Base-by-base conservation (phyloP, 495 filamentous ascomycete species). In the Ramalina intermedia region DNA sequence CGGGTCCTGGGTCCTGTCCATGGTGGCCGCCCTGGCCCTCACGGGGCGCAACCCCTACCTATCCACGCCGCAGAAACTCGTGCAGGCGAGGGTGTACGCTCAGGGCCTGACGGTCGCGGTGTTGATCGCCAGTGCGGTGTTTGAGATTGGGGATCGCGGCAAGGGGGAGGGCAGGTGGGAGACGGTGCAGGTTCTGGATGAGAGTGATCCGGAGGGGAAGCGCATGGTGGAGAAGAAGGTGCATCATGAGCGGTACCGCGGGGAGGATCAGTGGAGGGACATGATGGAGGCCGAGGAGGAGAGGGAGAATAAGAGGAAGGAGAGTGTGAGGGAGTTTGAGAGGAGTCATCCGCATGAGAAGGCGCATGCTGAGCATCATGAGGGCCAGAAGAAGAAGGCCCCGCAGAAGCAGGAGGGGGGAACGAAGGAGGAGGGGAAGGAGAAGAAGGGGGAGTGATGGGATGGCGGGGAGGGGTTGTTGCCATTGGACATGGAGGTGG, bases 61-160 rank as follows among this genome's bases (percentile, higher is more conserved):
- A 6, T 77, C 71, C 17, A 76, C 74, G 1, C 63, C 71, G 55
- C 91, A 98, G 76, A 98, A 98, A 72, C 70, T 98, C 23, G 91
- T 98, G 17, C 91, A 98, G 73, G 93, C 93, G 9, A 80, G 91
- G 72, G 82, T 98, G 52, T 96, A 96, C 68, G 91, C 91, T n/a
- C 91, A 98, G 69, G 88, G 87, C 14, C 67, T 95, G 58, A 96
- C 91, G 43, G 67, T 98, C 16, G 85, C 84, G 59, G 86, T 96
- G 46, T 67, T 98, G 51, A 70, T 94, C 57, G 87, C 85, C 27
- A 84, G 79, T 49, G 90, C 93, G 37, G 87, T 78, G 16, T 84
- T 96, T 60, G 91, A 98, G 80, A 81, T 88, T 26, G 75, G 74
- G 6, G 91, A 98, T 63, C 81, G 84, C 48, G 75, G 72, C 52